Evolutionary conservation across 2,329 filamentous ascomycete species (phyloP), one percentile per base, ranked within the genome.

Genomic region (Penicillium vulpinum): DNA sequence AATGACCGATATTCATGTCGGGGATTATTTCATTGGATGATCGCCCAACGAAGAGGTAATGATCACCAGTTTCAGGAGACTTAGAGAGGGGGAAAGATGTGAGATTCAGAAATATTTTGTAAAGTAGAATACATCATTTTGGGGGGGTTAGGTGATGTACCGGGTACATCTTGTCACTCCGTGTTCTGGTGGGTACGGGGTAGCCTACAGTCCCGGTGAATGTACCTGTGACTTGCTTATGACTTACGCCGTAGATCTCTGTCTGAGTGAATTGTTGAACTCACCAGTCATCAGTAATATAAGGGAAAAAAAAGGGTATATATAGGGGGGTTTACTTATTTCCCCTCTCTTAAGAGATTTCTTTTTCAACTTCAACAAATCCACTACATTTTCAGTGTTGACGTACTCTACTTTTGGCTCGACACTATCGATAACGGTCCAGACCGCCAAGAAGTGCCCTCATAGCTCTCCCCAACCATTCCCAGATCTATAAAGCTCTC

Each of bases 381-480:
- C 6, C 39, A 8, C 26, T 31, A 24, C 38, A 16, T 21, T 22
- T 38, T 26, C 50, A 49, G 51, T 56, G 54, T 56, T 56, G 54
- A 56, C 54, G 54, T 56, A 22, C 18, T 39, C 47, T 51, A 56
- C 54, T 52, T 36, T 31, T 22, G 26, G 26, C 4, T 36, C 33
- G 18, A 36, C 29, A 35, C 51, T 60, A 60, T 59, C 59, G 56
- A 64, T 61, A 61, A 62, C 54, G 53, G 57, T 58, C 59, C 58
- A 65, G 56, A 59, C 59, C 62, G 58, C 62, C 61, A 64, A 65
- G 64, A 50, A 54, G 56, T 59, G 54, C 61, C 24, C 62, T 57
- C 62, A 62, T 63, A 62, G 58, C 63, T 63, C 56, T 62, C 66
- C 66, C 65, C 67, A 69, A 69, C 67, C 50, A 59, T 65, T 68